Percentiles rank a stretch among this genome's conserved stretches.
Evolutionary conservation across 2,329 filamentous ascomycete species (phyloP).

Genomic region (Fusarium equiseti): DNA sequence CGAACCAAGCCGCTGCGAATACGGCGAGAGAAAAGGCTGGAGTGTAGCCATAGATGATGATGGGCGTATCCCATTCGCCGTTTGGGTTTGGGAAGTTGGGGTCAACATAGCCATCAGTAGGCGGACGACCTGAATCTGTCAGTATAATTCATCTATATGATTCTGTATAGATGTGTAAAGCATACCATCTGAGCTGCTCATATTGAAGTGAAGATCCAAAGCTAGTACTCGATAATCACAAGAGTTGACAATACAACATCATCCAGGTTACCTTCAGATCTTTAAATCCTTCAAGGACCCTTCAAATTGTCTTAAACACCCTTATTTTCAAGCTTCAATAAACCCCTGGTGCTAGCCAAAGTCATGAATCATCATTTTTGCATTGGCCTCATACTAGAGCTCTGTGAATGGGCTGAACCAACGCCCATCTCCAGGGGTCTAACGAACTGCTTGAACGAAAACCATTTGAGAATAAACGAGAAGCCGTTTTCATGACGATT

Average conservation of each 20-base stretch:
- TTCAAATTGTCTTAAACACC: neutral
- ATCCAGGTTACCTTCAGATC: neutral
- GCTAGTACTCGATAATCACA: slow-evolving; percentile 31
- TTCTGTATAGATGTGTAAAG: too few species aligned
- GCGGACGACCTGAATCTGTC: slow-evolving; percentile 14
- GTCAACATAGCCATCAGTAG: slow-evolving; percentile 59
- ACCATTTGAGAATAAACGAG: too few species aligned
- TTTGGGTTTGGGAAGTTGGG: slow-evolving; percentile 64
- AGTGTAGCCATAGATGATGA: slow-evolving; percentile 65
- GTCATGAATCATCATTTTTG: slow-evolving; percentile 44
- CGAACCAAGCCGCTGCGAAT: slow-evolving; percentile 59
- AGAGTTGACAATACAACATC: neutral
- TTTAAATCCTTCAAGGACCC: slow-evolving; percentile 15
- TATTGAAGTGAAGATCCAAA: slow-evolving; percentile 22
- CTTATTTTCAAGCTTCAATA: slow-evolving; percentile 30
- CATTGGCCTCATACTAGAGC: neutral
- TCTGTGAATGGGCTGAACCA: neutral
- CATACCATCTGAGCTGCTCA: slow-evolving; percentile 34
- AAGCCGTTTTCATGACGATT: slow-evolving; percentile 17
- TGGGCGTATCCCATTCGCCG: slow-evolving; percentile 58
- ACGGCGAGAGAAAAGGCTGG: slow-evolving; percentile 59
- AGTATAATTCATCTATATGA: neutral
- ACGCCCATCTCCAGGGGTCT: neutral
- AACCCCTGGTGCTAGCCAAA: slow-evolving; percentile 11
- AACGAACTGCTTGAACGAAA: neutral